Conservation (phyloP, 805 yeast genomes). For the Ogataea paraovalis region DNA sequence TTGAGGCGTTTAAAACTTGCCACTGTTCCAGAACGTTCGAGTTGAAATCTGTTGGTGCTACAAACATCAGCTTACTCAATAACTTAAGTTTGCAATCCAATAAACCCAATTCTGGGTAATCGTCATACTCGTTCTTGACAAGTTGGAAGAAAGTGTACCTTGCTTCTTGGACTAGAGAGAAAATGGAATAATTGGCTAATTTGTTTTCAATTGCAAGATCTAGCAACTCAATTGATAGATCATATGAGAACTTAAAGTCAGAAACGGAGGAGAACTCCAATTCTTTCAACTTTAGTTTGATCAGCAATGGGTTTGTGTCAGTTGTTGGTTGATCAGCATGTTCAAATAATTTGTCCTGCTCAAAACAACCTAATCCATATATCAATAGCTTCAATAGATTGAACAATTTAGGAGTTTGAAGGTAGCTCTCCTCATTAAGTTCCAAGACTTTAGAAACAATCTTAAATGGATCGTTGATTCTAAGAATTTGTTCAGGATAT, state of each 20-base stretch:
- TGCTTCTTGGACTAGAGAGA: constrained; percentile 25
- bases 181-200: constrained; percentile 8
- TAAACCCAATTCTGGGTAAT: constrained; percentile 7
- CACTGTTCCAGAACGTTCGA: constrained; percentile 59
- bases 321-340: constrained; percentile 6
- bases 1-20: constrained; percentile 40
- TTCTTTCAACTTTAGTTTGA: constrained; percentile 37
- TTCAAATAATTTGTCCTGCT: constrained; percentile 5
- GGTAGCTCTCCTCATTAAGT: constrained; percentile 49
- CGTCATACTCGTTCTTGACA: constrained; percentile 43
- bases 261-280: constrained; percentile 64
- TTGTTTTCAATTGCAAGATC: constrained; percentile 19
- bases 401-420: constrained; percentile 39
- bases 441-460: constrained; percentile 39
- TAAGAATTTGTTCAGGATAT: constrained; percentile 25
- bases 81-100: constrained; percentile 45
- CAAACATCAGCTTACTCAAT: constrained; percentile 46
- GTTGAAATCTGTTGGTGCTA: constrained; percentile 53
- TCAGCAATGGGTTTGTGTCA: constrained; percentile 25
- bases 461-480: constrained; percentile 22
- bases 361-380: constrained; percentile 33
- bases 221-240: constrained; percentile 37
- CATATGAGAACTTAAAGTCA: constrained; percentile 58
- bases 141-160: constrained; percentile 80
- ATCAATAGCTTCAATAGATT: constrained; percentile 39